These are phyloP conservation scores for Cinnamomum micranthum DNA, from an alignment of 164 flowering plant genomes.

Conservation along the genomic window DNA sequence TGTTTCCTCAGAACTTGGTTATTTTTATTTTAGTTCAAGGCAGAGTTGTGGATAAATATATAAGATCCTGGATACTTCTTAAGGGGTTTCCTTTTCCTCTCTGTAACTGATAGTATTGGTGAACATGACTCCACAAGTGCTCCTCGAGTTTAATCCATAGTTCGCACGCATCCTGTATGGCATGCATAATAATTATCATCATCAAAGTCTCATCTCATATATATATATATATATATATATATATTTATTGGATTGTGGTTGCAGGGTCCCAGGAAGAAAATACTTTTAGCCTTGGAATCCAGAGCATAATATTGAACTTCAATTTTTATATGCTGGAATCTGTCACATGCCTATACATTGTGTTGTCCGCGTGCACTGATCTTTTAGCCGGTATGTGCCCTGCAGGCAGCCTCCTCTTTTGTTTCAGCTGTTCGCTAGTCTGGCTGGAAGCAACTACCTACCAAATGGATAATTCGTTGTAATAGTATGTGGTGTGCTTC, in stretches of 20 bases:
- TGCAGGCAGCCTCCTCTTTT: slow-evolving; percentile 3
- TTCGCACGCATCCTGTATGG: too few relatives aligned
- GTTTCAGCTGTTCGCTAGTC: neutral
- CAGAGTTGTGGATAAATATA: too few relatives aligned
- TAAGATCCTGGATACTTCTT: neutral
- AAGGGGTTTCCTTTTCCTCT: neutral
- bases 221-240: too few relatives aligned
- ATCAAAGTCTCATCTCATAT: too few relatives aligned
- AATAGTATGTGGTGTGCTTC: too few relatives aligned
- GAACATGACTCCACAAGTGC: neutral
- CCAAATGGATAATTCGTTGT: too few relatives aligned
- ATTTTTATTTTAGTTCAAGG: too few relatives aligned
- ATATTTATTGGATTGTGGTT: slow-evolving; percentile 4
- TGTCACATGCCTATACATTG: neutral
- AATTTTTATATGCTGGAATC: neutral
- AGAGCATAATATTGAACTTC: slow-evolving; percentile 22
- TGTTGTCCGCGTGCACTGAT: neutral
- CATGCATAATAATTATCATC: too few relatives aligned
- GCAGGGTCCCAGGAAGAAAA: slow-evolving; percentile 97
- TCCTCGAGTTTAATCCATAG: too few relatives aligned
- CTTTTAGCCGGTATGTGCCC: slow-evolving; percentile 2
- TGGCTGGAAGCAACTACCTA: neutral
- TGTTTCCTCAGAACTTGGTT: too few relatives aligned
- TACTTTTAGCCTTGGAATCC: slow-evolving; percentile 67
- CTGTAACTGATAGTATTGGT: too few relatives aligned